Base-by-base conservation (phyloP, 768 basidiomycete species). In the Lactarius hengduanensis region DNA sequence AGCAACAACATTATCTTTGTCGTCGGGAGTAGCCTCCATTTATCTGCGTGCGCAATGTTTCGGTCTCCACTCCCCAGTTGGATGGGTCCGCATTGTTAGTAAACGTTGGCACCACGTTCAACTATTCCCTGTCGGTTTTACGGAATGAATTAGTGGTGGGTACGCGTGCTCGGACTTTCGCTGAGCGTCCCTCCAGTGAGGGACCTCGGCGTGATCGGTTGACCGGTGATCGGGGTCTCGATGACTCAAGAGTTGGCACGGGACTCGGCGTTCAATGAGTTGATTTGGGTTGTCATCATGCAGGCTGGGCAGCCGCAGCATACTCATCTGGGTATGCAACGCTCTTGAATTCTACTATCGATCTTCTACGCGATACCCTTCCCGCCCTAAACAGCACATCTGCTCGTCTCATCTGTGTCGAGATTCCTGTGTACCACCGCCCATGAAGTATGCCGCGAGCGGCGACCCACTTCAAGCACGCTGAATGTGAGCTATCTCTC, bases 51-150 rank as follows among this genome's bases (percentile, higher is more conserved):
- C 11, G 11, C 36, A 38, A 3, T 38, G 36, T 38, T 13, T 38
- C 92, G 91, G 91, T 78, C 76, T 36, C 45, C 59, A 26, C 40
- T 61, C n/a, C 65, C 43, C 15, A 53, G 26, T 16, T 74, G 73
- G 13, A 40, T 15, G 38, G 38, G 38, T 40, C 15, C 72, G 78
- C 85, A 0, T 81, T 95, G 30, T 80, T 95, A 16, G 38, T 40
- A 15, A 15, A 40, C 38, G 15, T 81, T n/a, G 91, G 93, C 11
- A 75, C 79, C 16, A 86, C 84, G 4, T 77, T 91, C 57, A 91
- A 91, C 71, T 92, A 83, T 73, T 86, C 87, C 20, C 79, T 94
- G n/a, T 81, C 80, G 26, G 81, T 82, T 18, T 79, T 93, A 59
- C 81, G 89, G 59, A 73, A 79, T 1, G 80, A 78, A 71, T 80